Conservation (phyloP, 805 yeast species). For the Lipomyces yamadae region DNA sequence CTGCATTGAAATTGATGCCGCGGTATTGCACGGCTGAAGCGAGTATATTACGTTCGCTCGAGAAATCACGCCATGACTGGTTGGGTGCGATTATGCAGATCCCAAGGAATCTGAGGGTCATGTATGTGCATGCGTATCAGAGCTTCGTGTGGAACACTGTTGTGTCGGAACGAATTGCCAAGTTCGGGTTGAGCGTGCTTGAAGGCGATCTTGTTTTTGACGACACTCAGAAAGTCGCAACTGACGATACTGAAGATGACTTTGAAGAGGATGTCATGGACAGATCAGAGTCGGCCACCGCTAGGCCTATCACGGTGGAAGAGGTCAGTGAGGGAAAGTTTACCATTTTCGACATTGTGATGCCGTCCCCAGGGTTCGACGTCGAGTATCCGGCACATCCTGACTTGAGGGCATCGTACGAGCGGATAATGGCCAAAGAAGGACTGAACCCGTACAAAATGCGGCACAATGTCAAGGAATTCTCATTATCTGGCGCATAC, state of each 20-base stretch:
- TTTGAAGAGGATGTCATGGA: conserved; percentile 74
- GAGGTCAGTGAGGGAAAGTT: conserved; percentile 65
- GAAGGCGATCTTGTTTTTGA: conserved; percentile 80
- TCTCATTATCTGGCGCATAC: conserved; percentile 90
- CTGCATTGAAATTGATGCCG: conserved; percentile 80
- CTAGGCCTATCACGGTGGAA: conserved; percentile 73
- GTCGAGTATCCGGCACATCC: conserved; percentile 77
- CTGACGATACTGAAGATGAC: conserved; percentile 53
- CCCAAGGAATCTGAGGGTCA: conserved; percentile 87
- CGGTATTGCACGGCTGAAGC: conserved; percentile 84
- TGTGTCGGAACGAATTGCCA: conserved; percentile 73
- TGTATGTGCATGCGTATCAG: conserved; percentile 98
- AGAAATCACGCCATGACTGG: conserved; percentile 60
- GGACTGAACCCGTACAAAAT: conserved; percentile 82
- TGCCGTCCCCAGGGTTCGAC: conserved; percentile 97
- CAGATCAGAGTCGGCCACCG: conserved; percentile 55
- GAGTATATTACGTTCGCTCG: conserved; percentile 67
- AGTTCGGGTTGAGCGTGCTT: conserved; percentile 70
- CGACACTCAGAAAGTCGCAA: conserved; percentile 39
- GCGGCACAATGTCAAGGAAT: conserved; percentile 84
- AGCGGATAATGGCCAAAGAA: conserved; percentile 73
- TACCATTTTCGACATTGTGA: conserved; percentile 78
- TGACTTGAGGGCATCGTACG: conserved; percentile 52
- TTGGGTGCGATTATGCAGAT: conserved; percentile 83
- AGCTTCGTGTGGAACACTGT: conserved; percentile 92